These are phyloP conservation scores for Nasturtium officinale DNA, from an alignment of 345 rosid species.

Conservation along the genomic window DNA sequence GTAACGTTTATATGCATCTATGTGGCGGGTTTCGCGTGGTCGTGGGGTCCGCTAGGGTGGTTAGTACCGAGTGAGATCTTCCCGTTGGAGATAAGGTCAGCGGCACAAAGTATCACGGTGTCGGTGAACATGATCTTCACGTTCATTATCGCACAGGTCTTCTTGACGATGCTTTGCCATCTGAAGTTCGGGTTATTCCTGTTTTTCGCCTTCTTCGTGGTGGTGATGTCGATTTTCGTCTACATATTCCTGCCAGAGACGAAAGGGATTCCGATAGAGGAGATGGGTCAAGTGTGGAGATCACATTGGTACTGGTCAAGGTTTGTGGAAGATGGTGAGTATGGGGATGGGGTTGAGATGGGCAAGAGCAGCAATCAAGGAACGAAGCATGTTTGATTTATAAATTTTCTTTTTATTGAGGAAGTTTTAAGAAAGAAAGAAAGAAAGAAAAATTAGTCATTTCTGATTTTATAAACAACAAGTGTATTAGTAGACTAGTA, in stretches of 20 bases:
- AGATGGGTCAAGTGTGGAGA: conserved; percentile 49
- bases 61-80: conserved; percentile 49
- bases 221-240: conserved; percentile 43
- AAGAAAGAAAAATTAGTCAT: conserved; percentile 6
- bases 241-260: conserved; percentile 47
- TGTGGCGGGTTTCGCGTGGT: conserved; percentile 50
- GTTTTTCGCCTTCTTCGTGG: conserved; percentile 43
- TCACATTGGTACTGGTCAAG: conserved; percentile 49
- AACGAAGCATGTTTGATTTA: conserved; percentile 39
- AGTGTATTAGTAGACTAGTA: conserved; percentile 28
- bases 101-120: conserved; percentile 45
- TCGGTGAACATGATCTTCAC: conserved; percentile 52
- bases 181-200: conserved; percentile 44
- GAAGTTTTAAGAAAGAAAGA: neutral
- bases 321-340: conserved; percentile 44
- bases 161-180: conserved; percentile 47
- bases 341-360: conserved; percentile 40
- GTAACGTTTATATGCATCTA: conserved; percentile 46
- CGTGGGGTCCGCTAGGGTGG: conserved; percentile 50
- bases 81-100: conserved; percentile 48
- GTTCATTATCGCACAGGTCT: conserved; percentile 42
- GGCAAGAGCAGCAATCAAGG: conserved; percentile 39
- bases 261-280: conserved; percentile 46
- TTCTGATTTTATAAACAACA: conserved; percentile 25
- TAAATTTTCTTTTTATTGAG: neutral